phyloP scores from a whole-genome alignment of 306 rosid genomes.

The Prunus armeniaca region DNA sequence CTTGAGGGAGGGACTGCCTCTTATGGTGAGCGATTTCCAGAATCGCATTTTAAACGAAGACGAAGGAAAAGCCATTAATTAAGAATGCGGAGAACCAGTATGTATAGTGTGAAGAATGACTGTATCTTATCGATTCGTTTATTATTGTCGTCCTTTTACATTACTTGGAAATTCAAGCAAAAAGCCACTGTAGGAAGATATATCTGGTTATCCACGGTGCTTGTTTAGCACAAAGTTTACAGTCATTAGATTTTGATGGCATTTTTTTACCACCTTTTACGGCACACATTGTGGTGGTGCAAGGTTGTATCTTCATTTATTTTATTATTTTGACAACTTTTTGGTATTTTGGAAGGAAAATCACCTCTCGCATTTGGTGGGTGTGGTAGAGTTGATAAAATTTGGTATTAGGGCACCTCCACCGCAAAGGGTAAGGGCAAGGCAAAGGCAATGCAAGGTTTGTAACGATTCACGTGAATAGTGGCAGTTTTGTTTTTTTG shows the following conservation, averaged over 20 bases:
- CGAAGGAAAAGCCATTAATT: conserved; percentile 73
- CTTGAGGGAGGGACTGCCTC: conserved; percentile 88
- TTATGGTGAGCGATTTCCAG: conserved; percentile 91
- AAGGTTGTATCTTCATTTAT: background rate
- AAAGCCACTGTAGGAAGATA: conserved; percentile 28
- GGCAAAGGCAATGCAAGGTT: too few relatives aligned
- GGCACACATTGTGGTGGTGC: conserved; percentile 22
- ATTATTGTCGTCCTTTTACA: conserved; percentile 19
- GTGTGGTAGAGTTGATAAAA: background rate
- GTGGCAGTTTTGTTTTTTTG: too few relatives aligned
- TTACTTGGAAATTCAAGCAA: conserved; percentile 32
- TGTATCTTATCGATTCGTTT: conserved; percentile 32
- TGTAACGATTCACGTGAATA: too few relatives aligned
- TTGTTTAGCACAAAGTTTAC: conserved; percentile 21
- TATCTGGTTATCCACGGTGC: conserved; percentile 26
- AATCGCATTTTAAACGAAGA: conserved; percentile 94
- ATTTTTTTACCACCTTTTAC: conserved; percentile 21
- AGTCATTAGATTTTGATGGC: conserved; percentile 27
- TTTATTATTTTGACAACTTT: background rate
- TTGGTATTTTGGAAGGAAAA: background rate
- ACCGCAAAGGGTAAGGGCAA: too few relatives aligned
- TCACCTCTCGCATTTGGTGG: background rate
- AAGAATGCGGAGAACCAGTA: conserved; percentile 18
- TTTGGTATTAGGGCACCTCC: background rate
- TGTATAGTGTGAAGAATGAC: conserved; percentile 45